Conservation (phyloP, 345 rosid species). For the Syzygium aromaticum region DNA sequence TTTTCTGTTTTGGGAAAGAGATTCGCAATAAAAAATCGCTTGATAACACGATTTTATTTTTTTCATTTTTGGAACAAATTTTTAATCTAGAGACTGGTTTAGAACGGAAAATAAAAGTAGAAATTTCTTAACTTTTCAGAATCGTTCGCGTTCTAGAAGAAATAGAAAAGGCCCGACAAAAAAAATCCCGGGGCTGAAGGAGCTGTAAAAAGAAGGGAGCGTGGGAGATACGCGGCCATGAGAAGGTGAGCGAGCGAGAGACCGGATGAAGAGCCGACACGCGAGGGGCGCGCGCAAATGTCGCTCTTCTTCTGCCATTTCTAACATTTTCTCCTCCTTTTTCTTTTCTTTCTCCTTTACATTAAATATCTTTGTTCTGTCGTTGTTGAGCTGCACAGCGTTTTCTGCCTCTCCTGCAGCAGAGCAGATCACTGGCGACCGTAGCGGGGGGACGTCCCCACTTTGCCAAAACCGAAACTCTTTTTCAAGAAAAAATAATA, state of each 20-base stretch:
- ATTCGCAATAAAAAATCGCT: too few relatives aligned
- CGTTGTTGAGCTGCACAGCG: not conserved
- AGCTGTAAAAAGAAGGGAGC: not conserved
- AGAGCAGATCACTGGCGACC: not conserved
- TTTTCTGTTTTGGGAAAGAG: too few relatives aligned
- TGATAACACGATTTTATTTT: too few relatives aligned
- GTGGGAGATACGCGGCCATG: not conserved
- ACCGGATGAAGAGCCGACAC: not conserved
- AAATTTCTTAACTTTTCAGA: too few relatives aligned
- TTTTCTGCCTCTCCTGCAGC: not conserved
- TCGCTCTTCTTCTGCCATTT: not conserved
- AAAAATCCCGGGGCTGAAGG: too few relatives aligned
- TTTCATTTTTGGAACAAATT: too few relatives aligned
- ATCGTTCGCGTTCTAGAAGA: too few relatives aligned
- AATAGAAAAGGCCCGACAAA: too few relatives aligned
- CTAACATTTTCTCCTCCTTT: not conserved
- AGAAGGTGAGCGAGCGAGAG: not conserved
- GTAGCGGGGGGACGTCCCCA: not conserved
- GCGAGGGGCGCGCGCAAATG: not conserved
- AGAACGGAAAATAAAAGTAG: too few relatives aligned
- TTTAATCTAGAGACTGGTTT: too few relatives aligned
- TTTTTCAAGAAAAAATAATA: not conserved
- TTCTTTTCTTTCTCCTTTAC: rapidly evolving
- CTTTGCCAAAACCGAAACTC: not conserved
- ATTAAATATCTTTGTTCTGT: not conserved